phyloP scores from a whole-genome alignment of 1,284 basidiomycete species.

The Trichosporon sp. region DNA sequence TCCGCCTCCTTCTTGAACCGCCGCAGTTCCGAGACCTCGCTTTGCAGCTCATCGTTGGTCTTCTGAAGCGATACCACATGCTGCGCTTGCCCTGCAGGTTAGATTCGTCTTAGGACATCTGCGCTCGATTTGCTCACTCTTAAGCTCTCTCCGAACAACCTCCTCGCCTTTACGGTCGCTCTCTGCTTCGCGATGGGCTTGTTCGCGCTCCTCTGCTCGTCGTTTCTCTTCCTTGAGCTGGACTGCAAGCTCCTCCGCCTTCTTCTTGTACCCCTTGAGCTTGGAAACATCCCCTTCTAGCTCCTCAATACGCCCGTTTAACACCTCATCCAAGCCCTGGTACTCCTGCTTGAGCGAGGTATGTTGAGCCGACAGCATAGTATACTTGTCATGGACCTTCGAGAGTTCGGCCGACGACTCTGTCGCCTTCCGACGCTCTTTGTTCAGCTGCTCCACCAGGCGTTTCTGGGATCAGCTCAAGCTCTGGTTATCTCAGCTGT shows the following conservation, averaged over 20 bases:
- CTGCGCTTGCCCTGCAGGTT: slow-evolving; percentile 33
- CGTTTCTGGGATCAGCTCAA: neutral
- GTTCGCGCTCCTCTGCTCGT: slow-evolving; percentile 20
- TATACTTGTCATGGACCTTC: slow-evolving; percentile 19
- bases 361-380: slow-evolving; percentile 18
- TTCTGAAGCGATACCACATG: slow-evolving; percentile 31
- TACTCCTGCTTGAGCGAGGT: slow-evolving; percentile 13
- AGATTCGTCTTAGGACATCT: neutral
- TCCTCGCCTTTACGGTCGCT: slow-evolving; percentile 27
- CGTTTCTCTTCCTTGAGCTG: slow-evolving; percentile 41
- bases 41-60: slow-evolving; percentile 31
- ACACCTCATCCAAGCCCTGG: slow-evolving; percentile 23
- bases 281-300: slow-evolving; percentile 29
- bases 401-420: slow-evolving; percentile 12
- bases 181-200: slow-evolving; percentile 17
- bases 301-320: slow-evolving; percentile 26
- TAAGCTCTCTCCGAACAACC: slow-evolving; percentile 33
- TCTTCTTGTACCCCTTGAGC: slow-evolving; percentile 31
- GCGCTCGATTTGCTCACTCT: slow-evolving; percentile 28
- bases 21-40: slow-evolving; percentile 37
- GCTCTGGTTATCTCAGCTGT: neutral
- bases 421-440: neutral
- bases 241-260: slow-evolving; percentile 35
- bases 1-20: slow-evolving; percentile 41
- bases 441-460: neutral